Evolutionary conservation across 306 rosid species (phyloP).

Genomic region (Neltuma alba): DNA sequence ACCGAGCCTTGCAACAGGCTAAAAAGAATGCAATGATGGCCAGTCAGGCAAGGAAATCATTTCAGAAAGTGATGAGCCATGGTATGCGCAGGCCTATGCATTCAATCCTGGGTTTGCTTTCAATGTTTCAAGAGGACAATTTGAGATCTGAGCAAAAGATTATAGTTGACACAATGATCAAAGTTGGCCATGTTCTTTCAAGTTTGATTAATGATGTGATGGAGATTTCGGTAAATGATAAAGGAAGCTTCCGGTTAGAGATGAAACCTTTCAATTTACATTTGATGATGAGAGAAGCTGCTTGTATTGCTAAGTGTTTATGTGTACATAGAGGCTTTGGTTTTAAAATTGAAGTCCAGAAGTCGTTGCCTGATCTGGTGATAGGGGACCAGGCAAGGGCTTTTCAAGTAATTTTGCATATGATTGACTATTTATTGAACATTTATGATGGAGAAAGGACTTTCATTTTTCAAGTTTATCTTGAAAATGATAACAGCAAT

Average conservation of each 20-base stretch:
- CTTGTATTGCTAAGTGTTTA: conserved; percentile 73
- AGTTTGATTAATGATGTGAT: conserved; percentile 70
- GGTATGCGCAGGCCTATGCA: conserved; percentile 89
- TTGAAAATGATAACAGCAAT: conserved; percentile 42
- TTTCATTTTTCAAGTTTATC: conserved; percentile 50
- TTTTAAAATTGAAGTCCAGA: conserved; percentile 63
- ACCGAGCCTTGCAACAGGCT: conserved; percentile 71
- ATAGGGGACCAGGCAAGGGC: conserved; percentile 76
- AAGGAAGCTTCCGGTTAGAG: conserved; percentile 55
- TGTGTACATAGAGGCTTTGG: conserved; percentile 64
- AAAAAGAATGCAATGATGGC: conserved; percentile 78
- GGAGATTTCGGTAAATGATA: conserved; percentile 66
- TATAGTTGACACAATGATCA: conserved; percentile 69
- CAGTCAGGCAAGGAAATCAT: conserved; percentile 74
- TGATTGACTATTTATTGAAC: conserved; percentile 65
- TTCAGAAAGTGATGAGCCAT: conserved; percentile 80
- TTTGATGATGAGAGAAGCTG: conserved; percentile 71
- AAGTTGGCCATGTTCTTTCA: conserved; percentile 67
- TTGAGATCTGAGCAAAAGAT: conserved; percentile 54
- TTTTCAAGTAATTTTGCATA: conserved; percentile 77
- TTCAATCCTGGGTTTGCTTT: conserved; percentile 68
- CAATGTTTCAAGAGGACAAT: conserved; percentile 54
- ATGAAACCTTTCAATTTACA: conserved; percentile 67
- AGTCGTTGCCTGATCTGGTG: conserved; percentile 66
- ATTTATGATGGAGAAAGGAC: conserved; percentile 45